Conservation (phyloP, 225 moss, liverwort and hornwort genomes). For the Physcomitrellopsis africana region DNA sequence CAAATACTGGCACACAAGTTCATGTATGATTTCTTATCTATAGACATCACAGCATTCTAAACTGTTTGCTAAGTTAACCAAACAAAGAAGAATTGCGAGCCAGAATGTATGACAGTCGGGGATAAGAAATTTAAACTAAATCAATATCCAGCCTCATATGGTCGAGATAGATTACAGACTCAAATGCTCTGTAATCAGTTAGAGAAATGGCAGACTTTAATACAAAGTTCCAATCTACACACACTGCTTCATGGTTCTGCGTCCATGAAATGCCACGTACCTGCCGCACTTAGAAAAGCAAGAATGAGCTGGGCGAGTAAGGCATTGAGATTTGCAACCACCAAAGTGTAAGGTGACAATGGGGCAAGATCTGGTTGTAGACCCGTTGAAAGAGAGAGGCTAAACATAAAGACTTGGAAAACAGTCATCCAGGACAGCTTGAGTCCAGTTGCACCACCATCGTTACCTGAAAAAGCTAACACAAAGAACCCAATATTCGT, state of each 20-base stretch:
- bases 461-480: conserved; percentile 28
- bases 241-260: background rate
- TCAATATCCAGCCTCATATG: conserved; percentile 11
- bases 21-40: conserved; percentile 18
- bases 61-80: conserved; percentile 7
- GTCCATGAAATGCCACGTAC: conserved; percentile 34
- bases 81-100: conserved; percentile 14
- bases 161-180: conserved; percentile 3
- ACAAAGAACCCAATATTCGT: conserved; percentile 20
- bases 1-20: conserved; percentile 63
- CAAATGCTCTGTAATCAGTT: background rate
- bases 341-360: conserved; percentile 73
- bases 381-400: conserved; percentile 83
- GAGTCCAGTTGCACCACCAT: conserved; percentile 31
- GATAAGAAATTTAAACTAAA: background rate
- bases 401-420: conserved; percentile 88
- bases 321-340: conserved; percentile 81
- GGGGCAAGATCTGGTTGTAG: conserved; percentile 80
- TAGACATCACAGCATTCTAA: background rate
- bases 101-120: background rate
- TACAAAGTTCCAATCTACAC: background rate
- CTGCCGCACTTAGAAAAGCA: conserved; percentile 84
- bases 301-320: conserved; percentile 68
- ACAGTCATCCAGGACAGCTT: conserved; percentile 49
- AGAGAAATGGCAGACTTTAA: background rate